phyloP scores from a whole-genome alignment of 2,329 filamentous ascomycete genomes.

The Atkinsonella hypoxylon region DNA sequence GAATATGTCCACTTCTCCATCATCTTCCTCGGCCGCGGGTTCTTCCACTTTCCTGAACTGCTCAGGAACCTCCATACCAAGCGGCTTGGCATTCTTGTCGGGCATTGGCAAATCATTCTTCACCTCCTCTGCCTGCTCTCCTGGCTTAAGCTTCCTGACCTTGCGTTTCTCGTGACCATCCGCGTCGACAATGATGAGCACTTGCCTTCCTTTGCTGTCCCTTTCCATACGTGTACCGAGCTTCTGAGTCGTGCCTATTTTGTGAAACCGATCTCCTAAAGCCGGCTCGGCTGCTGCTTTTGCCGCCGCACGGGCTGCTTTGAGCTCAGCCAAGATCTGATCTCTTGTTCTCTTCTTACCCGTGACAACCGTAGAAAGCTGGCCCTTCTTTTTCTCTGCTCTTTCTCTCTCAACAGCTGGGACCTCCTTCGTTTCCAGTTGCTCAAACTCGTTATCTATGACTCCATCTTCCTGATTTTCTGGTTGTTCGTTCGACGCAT shows the following conservation, averaged over 20 bases:
- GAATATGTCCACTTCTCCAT: conserved; percentile 52
- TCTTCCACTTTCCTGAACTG: conserved; percentile 37
- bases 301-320: conserved; percentile 48
- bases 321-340: conserved; percentile 56
- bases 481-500: conserved; percentile 17
- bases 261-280: conserved; percentile 50
- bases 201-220: conserved; percentile 49
- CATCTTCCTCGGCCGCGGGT: conserved; percentile 30
- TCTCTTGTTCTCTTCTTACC: conserved; percentile 53
- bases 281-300: conserved; percentile 39
- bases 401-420: conserved; percentile 39
- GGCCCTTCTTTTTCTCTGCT: conserved; percentile 45
- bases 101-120: conserved; percentile 36
- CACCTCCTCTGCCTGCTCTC: conserved; percentile 21
- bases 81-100: conserved; percentile 41
- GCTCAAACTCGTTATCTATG: conserved; percentile 56
- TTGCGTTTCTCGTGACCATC: conserved; percentile 56
- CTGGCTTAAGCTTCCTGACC: conserved; percentile 39
- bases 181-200: conserved; percentile 54
- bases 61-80: conserved; percentile 56
- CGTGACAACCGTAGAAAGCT: conserved; percentile 41
- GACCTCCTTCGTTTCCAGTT: conserved; percentile 43
- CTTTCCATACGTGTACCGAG: conserved; percentile 47
- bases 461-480: conserved; percentile 18
- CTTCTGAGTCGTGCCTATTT: conserved; percentile 44